A percentile compares a stretch with the other conserved stretches of the same genome.
Evolutionary conservation across 768 basidiomycete genomes (phyloP).

Genomic region (Lentinula detonsa): DNA sequence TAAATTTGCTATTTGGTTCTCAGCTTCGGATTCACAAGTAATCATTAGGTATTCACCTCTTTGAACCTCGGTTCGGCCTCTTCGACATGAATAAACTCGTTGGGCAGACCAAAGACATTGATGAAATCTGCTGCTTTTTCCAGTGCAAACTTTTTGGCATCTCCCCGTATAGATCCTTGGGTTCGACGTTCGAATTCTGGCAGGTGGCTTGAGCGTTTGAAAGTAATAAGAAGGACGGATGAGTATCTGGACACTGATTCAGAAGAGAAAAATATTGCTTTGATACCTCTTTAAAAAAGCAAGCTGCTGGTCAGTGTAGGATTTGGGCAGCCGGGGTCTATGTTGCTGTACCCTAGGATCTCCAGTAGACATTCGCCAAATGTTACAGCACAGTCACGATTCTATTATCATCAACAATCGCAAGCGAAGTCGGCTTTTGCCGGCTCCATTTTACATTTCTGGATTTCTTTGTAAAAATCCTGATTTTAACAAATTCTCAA

Average conservation of each 20-base stretch:
- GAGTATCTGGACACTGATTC: neutral
- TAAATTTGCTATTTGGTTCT: conserved; percentile 51
- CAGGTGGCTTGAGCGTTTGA: conserved; percentile 27
- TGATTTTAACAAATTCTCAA: neutral
- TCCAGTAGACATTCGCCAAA: conserved; percentile 23
- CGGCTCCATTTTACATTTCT: conserved; percentile 4
- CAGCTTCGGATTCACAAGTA: conserved; percentile 5
- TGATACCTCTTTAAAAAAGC: conserved; percentile 47
- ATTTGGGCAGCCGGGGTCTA: conserved; percentile 59
- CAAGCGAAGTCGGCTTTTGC: conserved; percentile 3
- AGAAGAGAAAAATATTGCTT: neutral
- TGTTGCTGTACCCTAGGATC: conserved; percentile 48
- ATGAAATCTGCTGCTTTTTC: conserved; percentile 61
- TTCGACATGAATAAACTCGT: conserved; percentile 38
- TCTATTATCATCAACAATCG: conserved; percentile 5
- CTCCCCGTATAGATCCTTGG: conserved; percentile 54
- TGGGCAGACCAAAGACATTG: conserved; percentile 47
- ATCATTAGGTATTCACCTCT: conserved; percentile 35
- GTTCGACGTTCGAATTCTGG: conserved; percentile 55
- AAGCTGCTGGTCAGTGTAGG: conserved; percentile 60
- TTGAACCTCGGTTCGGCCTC: conserved; percentile 57
- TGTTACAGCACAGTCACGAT: conserved; percentile 1
- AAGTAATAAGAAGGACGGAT: conserved; percentile 7
- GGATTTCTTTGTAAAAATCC: conserved; percentile 3
- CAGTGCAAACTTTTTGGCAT: conserved; percentile 65